Evolutionary conservation across 176 grass and related monocot species (phyloP), one percentile per base, ranked within the genome.

Genomic region (Eragrostis nindensis): DNA sequence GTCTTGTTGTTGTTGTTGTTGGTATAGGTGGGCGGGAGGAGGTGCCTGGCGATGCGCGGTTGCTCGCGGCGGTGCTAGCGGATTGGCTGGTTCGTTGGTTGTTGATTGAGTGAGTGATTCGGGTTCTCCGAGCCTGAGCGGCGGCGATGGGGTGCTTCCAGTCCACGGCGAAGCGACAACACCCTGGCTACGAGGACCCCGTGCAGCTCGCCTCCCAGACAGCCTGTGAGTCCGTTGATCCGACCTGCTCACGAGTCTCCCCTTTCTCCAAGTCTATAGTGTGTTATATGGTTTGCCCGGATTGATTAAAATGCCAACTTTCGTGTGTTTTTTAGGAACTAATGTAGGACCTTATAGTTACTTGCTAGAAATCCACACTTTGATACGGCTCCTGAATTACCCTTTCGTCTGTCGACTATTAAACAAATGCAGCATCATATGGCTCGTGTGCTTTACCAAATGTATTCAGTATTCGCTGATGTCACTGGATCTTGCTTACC

Each of bases 181-280:
- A 87, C 82, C 93, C 87, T 24, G 93, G 93, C 44, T 92, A 95
- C 81, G 93, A 95, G 93, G 90, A 95, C 77, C 93, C 90, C 48
- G 87, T 92, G 21, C 82, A 84, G 26, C 93, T 95, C 77, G 90
- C 93, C 65, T 87, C 90, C 71, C 85, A 95, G 75, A 95, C 93
- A 45, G 78, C 93, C 26, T 95, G 93, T 95, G 83, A 89, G 87
- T 70, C 74, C 70, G 64, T 53, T 11, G 24, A 43, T 83, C 66
- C 52, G 29, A 53, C 19, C 62, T 39, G 22, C 29, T 79, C 30
- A 46, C 60, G 19, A 24, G 27, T 7, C 11, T 62, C 57, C 19
- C 39, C 11, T 19, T 53, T 43, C 55, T n/a, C 15, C 0, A 43
- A 4, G 11, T 22, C 41, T 70, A n/a, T 70, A n/a, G 1, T 53